phyloP scores from a whole-genome alignment of 192 early-diverging fungal species.

The Lunasporangiospora selenospora region DNA sequence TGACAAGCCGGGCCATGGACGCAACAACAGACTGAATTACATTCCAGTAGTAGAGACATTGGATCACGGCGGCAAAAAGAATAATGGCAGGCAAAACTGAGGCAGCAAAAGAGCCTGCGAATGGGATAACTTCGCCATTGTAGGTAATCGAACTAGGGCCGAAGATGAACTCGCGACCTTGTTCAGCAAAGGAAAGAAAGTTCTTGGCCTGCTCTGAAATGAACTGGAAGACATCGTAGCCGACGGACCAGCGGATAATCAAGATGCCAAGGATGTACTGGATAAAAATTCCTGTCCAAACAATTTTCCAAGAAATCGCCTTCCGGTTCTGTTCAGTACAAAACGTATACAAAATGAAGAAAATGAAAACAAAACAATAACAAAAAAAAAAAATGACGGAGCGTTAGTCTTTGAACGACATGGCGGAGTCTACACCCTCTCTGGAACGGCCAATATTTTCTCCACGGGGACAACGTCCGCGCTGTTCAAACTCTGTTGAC shows the following conservation, averaged over 20 bases:
- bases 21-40: conserved; percentile 81
- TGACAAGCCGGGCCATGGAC: conserved; percentile 65
- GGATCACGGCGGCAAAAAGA: conserved; percentile 84
- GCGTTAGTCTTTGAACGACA: too few species aligned
- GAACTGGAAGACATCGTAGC: conserved; percentile 73
- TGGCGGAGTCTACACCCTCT: too few species aligned
- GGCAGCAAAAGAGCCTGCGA: conserved; percentile 62
- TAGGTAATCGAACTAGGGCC: conserved; percentile 46
- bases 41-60: conserved; percentile 81
- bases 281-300: conserved; percentile 69
- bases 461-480: too few species aligned
- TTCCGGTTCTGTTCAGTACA: conserved; percentile 41
- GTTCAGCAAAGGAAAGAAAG: conserved; percentile 65
- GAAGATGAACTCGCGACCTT: conserved; percentile 74
- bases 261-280: conserved; percentile 84
- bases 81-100: conserved; percentile 81
- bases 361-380: neutral
- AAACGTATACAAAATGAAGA: neutral
- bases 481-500: too few species aligned
- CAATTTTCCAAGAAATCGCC: conserved; percentile 73
- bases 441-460: too few species aligned
- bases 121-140: conserved; percentile 11
- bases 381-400: neutral
- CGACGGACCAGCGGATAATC: conserved; percentile 71
- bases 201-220: conserved; percentile 47